Conservation (phyloP, 352 stramenopile genomes). For the Chrysophaeum taylorii region DNA sequence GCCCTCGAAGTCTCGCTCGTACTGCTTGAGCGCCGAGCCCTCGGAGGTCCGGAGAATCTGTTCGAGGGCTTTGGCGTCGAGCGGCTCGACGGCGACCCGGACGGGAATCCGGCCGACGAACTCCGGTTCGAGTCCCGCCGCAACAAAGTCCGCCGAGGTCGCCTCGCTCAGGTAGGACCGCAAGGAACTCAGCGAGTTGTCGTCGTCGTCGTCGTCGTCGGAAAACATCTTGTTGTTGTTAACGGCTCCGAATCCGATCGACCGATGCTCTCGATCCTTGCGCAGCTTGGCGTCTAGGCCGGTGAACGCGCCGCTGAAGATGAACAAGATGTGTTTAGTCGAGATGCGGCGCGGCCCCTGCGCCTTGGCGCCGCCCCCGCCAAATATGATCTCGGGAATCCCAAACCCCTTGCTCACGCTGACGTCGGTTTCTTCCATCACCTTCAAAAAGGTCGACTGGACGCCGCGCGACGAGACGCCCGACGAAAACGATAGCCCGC, state of each 20-base stretch:
- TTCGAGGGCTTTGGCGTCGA: not conserved
- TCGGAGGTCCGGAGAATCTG: not conserved
- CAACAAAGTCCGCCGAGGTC: constrained; percentile 10
- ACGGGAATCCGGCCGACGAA: constrained; percentile 11
- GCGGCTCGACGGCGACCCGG: not conserved
- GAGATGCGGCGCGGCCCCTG: constrained; percentile 11
- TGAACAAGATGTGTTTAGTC: constrained; percentile 5
- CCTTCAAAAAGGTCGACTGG: constrained; percentile 7
- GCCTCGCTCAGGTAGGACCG: not conserved
- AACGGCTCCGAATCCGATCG: not conserved
- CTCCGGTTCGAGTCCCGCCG: constrained; percentile 7
- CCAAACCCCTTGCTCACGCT: not conserved
- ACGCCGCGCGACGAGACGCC: constrained; percentile 1
- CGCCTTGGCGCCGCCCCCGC: not conserved
- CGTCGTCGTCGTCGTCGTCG: not conserved
- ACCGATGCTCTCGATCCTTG: not conserved
- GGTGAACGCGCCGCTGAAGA: constrained; percentile 11
- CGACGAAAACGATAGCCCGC: not conserved
- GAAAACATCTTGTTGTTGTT: too few relatives aligned
- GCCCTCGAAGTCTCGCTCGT: constrained; percentile 9
- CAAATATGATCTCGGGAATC: not conserved
- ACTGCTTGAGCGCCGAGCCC: not conserved
- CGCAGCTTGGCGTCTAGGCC: not conserved
- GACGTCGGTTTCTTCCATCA: constrained; percentile 13
- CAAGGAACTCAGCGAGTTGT: not conserved